Percentiles rank a stretch among this genome's conserved stretches.
Conservation (phyloP, 2,329 filamentous ascomycete genomes). For the Lasiodiplodia gonubiensis region DNA sequence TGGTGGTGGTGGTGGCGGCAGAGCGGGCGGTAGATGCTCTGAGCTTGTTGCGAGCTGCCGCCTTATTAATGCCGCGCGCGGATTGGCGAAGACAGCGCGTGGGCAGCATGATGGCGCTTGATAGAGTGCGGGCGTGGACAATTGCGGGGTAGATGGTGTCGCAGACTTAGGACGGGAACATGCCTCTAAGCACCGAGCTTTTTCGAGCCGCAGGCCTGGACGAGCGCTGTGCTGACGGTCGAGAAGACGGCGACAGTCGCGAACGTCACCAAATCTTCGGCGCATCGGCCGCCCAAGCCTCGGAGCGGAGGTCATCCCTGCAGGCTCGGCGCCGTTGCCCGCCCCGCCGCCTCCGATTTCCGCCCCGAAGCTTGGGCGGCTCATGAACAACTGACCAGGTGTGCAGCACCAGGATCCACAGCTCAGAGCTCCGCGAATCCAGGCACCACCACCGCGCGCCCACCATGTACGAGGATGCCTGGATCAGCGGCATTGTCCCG, state of each 20-base stretch:
- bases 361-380: conserved; percentile 1
- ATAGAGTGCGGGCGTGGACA: background rate
- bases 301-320: conserved; percentile 5
- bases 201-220: background rate
- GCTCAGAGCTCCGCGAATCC: conserved; percentile 13
- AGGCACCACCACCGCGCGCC: conserved; percentile 25
- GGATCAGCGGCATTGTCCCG: conserved; percentile 76
- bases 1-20: conserved; percentile 3
- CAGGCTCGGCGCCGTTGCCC: conserved; percentile 4
- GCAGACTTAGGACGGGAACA: background rate
- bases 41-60: conserved; percentile 2
- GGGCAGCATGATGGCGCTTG: conserved; percentile 18
- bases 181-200: background rate
- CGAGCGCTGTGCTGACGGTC: conserved; percentile 6
- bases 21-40: conserved; percentile 13
- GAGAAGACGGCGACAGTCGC: conserved; percentile 4
- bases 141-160: conserved; percentile 2
- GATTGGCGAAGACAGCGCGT: conserved; percentile 29
- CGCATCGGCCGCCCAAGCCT: conserved; percentile 8
- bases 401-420: conserved; percentile 15
- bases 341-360: background rate
- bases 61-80: conserved; percentile 27
- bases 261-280: conserved; percentile 22
- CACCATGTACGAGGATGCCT: conserved; percentile 81
- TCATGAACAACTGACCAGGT: conserved; percentile 10